Base-by-base conservation (phyloP, 495 filamentous ascomycete species). In the Aspergillus sclerotiicarbonarius region DNA sequence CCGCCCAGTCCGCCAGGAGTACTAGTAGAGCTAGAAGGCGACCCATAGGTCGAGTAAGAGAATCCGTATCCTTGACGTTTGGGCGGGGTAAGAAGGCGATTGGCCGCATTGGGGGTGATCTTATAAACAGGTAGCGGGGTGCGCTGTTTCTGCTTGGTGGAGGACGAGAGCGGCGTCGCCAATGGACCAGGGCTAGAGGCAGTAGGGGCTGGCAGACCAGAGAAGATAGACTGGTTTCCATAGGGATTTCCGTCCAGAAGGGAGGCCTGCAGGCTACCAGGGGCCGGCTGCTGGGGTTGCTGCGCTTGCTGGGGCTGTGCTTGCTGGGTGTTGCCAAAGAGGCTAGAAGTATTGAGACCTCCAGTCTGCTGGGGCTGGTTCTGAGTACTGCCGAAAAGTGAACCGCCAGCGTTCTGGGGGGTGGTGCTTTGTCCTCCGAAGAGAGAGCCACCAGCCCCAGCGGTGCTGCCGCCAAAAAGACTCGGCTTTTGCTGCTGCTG, bases 1-100 rank as follows among this genome's bases (percentile, higher is more conserved):
- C 80, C 82, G 48, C 84, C 81, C 32, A 87, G 75, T 3, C 82
- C 81, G 31, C 83, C 83, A 18, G 88, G 85, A 33, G 90, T 90
- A 71, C 87, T 88, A 16, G 80, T 82, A 13, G 82, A 81, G 69
- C 87, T 92, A 35, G 82, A 82, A 4, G 92, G 91, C 8, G 88
- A 91, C 25, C 88, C 90, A 64, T 94, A 96, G 25, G 85, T 90
- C 54, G 90, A 95, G 70, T 95, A 96, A 7, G 87, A 89, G 71
- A 96, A 95, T 8, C 92, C 92, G 68, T 87, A 96, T 3, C 89
- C 89, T 48, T 82, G 80, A 51, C 81, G 78, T 67, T 88, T 90
- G 54, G 90, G 88, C 4, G 94, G 94, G 3, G 92, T 96, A 25
- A 87, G 77, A 20, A 91, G 82, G 25, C 90, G 85, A 33, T 88